Percentiles rank a stretch among this genome's conserved stretches.
Evolutionary conservation across 2,329 filamentous ascomycete species (phyloP).

Genomic region (Dendrostoma leiphaemia): DNA sequence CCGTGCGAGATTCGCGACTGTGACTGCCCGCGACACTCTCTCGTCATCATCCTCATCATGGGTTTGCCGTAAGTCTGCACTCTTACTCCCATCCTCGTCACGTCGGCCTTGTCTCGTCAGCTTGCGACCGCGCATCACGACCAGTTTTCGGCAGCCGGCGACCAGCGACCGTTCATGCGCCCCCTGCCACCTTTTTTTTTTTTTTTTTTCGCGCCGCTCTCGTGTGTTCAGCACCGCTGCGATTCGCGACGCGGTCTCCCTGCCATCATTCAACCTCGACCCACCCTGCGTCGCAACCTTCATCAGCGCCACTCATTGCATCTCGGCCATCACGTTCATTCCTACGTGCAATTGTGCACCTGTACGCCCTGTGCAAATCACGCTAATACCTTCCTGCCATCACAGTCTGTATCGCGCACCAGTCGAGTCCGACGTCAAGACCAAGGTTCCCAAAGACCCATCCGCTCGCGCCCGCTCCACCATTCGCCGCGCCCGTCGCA

Average conservation of each 20-base stretch:
- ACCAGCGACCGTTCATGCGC: neutral
- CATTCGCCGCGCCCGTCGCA: constrained; percentile 23
- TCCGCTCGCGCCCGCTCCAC: constrained; percentile 25
- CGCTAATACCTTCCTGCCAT: constrained; percentile 9
- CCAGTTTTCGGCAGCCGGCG: neutral
- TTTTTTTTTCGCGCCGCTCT: neutral
- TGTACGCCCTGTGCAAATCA: neutral
- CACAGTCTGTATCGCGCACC: constrained; percentile 30
- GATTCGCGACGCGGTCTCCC: neutral
- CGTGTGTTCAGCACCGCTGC: neutral
- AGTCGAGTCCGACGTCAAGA: constrained; percentile 29
- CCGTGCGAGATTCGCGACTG: neutral
- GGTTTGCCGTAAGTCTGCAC: constrained; percentile 17
- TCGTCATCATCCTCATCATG: constrained; percentile 10
- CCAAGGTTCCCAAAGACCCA: constrained; percentile 25
- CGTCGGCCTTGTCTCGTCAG: neutral
- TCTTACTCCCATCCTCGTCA: neutral
- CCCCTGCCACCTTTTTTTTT: neutral
- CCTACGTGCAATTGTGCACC: too few species aligned
- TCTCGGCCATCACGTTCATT: neutral
- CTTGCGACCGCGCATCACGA: neutral
- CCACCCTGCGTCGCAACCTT: neutral
- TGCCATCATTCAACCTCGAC: neutral
- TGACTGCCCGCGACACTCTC: neutral
- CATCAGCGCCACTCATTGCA: neutral